Conservation (phyloP, 768 basidiomycete genomes). For the Neoboletus brunneissimus region DNA sequence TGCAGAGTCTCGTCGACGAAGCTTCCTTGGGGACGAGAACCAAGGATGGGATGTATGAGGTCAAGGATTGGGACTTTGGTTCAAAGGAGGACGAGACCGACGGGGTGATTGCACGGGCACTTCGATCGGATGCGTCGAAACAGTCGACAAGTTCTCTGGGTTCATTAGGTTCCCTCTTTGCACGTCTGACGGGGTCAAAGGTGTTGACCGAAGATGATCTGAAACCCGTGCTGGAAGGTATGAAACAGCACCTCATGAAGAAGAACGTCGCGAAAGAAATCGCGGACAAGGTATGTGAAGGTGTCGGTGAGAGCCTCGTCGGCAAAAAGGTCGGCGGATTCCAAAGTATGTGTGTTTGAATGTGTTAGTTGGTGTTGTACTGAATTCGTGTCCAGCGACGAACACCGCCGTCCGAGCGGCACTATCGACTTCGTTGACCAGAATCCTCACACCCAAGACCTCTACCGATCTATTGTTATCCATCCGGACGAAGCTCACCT, state of each 20-base stretch:
- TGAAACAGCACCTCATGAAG: conserved; percentile 98
- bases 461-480: conserved; percentile 95
- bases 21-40: conserved; percentile 75
- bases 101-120: conserved; percentile 58
- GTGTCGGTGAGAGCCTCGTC: conserved; percentile 84
- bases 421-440: conserved; percentile 81
- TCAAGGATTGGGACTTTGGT: conserved; percentile 82
- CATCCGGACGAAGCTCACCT: conserved; percentile 83
- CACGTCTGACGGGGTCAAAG: conserved; percentile 83
- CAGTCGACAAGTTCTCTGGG: conserved; percentile 50
- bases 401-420: conserved; percentile 81
- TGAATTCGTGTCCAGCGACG: conserved; percentile 53
- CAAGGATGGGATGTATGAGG: conserved; percentile 69
- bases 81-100: conserved; percentile 42
- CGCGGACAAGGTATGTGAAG: conserved; percentile 90
- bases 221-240: conserved; percentile 82
- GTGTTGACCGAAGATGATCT: conserved; percentile 79
- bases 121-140: conserved; percentile 42
- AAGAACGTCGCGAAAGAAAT: conserved; percentile 99
- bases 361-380: not conserved
- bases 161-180: conserved; percentile 74
- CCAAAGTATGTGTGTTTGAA: conserved; percentile 56
- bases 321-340: conserved; percentile 91
- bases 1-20: conserved; percentile 63
- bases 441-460: conserved; percentile 93